Evolutionary conservation across 2,329 filamentous ascomycete species (phyloP).

Genomic region (Alternaria viburni): DNA sequence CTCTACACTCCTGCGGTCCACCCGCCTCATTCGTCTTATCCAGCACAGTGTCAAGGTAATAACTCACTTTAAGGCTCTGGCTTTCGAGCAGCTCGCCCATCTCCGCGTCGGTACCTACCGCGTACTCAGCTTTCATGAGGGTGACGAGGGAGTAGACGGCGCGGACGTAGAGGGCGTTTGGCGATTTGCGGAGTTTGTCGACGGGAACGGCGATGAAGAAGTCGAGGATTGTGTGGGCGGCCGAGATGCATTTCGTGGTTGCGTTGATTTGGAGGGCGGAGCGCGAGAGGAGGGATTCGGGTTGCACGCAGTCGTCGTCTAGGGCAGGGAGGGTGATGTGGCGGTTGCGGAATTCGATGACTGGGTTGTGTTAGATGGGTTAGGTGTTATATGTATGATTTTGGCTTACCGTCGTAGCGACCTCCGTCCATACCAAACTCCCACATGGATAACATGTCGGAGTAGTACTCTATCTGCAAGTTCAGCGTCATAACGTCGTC

Average conservation of each 20-base stretch:
- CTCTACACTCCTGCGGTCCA: constrained; percentile 39
- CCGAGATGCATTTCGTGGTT: constrained; percentile 42
- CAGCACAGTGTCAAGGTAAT: constrained; percentile 36
- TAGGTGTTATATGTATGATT: accelerated
- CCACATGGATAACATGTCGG: constrained; percentile 46
- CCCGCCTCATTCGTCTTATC: constrained; percentile 31
- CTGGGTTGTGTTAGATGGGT: constrained; percentile 4
- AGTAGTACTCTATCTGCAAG: constrained; percentile 39
- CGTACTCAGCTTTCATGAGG: constrained; percentile 45
- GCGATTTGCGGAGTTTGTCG: constrained; percentile 30
- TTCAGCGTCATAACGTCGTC: constrained; percentile 38
- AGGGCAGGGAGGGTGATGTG: constrained; percentile 43
- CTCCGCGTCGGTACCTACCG: constrained; percentile 40
- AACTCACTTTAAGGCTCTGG: constrained; percentile 39
- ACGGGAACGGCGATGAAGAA: constrained; percentile 31
- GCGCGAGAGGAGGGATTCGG: constrained; percentile 40
- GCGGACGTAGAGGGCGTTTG: constrained; percentile 41
- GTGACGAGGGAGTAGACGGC: constrained; percentile 41
- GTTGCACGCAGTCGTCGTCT: constrained; percentile 42
- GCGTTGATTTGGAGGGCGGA: constrained; percentile 46
- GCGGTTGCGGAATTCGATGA: constrained; percentile 43
- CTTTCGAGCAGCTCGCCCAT: constrained; percentile 44
- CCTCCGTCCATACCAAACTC: constrained; percentile 49
- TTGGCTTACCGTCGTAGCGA: constrained; percentile 32
- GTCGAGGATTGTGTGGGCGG: constrained; percentile 43